Percentiles rank a stretch among this genome's conserved stretches.
These are phyloP conservation scores for Cyberlindnera euphorbiiphila DNA, from an alignment of 805 yeast species.

Conservation along the genomic window DNA sequence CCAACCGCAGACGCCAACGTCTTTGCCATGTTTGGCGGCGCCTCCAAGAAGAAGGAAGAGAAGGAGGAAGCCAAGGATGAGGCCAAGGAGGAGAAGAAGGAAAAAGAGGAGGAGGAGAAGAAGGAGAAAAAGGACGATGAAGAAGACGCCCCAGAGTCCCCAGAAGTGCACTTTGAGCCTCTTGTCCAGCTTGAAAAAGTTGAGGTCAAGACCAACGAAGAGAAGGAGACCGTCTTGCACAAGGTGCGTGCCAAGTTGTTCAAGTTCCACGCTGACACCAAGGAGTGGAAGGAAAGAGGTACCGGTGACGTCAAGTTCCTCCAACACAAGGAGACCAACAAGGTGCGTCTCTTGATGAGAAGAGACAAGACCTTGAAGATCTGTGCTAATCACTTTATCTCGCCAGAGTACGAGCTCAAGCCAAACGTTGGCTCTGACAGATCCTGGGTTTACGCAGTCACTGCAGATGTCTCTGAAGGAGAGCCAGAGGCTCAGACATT, in stretches of 20 bases:
- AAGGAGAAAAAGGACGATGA: constrained; percentile 33
- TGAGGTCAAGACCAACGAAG: constrained; percentile 94
- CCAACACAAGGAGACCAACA: constrained; percentile 76
- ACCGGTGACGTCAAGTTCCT: constrained; percentile 97
- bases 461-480: constrained; percentile 95
- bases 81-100: constrained; percentile 41
- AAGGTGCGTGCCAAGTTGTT: constrained; percentile 95
- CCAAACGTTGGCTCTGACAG: constrained; percentile 97
- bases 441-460: constrained; percentile 95
- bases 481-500: constrained; percentile 93
- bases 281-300: constrained; percentile 99
- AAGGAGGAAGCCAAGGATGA: constrained; percentile 31
- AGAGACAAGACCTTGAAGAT: constrained; percentile 97
- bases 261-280: constrained; percentile 76
- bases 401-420: constrained; percentile 76
- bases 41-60: constrained; percentile 60
- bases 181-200: constrained; percentile 92
- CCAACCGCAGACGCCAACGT: constrained; percentile 78
- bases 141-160: constrained; percentile 36
- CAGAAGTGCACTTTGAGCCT: constrained; percentile 89
- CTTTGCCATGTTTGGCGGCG: constrained; percentile 94
- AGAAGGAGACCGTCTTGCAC: constrained; percentile 74
- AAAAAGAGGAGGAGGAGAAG: constrained; percentile 26
- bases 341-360: constrained; percentile 94
- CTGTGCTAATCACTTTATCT: constrained; percentile 93